Evolutionary conservation across 805 yeast species (phyloP), one percentile per base, ranked within the genome.

Genomic region (Wickerhamiella sergipiensis): DNA sequence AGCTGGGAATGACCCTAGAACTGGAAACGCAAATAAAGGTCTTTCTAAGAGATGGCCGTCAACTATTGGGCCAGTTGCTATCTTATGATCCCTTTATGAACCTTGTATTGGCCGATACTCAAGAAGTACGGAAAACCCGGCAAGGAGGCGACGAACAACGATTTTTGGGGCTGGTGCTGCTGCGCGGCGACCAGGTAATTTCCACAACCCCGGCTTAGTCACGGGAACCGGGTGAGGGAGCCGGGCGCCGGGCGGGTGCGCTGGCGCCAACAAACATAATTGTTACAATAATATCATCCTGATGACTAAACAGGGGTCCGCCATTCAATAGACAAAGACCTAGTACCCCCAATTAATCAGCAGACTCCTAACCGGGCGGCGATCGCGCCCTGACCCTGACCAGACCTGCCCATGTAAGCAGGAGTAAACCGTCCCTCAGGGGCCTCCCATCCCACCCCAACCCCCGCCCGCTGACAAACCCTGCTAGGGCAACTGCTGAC

Each of bases 1-100:
- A 29, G 12, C 9, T 3, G 33, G 33, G 3, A 12, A 29, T 29
- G 33, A 29, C 33, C 12, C 33, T 29, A 12, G 15, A 6, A 12
- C 33, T 29, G 33, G 33, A 29, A 59, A 83, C 78, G 67, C 75
- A 85, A 52, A 77, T 92, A 50, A 76, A 82, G 50, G 84, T 87
- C 22, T 73, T 81, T 26, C 78, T 90, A 1, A 65, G 78, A n/a
- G 97, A 90, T 67, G 81, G 83, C 5, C 74, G 94, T 43, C 81
- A 79, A 44, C 78, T 85, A 56, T 72, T 80, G 6, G 98, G 98
- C 1, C 81, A 80, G 55, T 73, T 90, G 49, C 67, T 89, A 55
- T 88, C 97, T 7, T 90, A 86, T 64, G 98, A 92, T 65, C 82
- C 59, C 62, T 84, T 83, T 63, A 81, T 89, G 82, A 90, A 90